phyloP scores from a whole-genome alignment of 1,284 basidiomycete genomes.

The Irpex lacteus region DNA sequence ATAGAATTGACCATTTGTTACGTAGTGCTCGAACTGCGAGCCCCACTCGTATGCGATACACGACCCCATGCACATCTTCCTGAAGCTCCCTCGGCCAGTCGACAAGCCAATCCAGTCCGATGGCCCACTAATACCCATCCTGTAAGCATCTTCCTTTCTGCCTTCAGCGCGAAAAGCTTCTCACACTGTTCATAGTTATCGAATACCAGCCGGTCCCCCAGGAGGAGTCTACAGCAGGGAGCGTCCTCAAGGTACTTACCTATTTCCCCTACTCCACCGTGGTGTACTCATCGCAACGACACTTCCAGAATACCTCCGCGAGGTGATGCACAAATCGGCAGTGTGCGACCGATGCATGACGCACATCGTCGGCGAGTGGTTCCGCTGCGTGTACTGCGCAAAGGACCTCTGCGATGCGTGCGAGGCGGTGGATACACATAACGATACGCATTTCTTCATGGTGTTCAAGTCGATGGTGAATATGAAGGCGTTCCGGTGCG shows the following conservation, averaged over 20 bases:
- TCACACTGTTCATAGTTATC: slow-evolving; percentile 46
- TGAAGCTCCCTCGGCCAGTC: slow-evolving; percentile 80
- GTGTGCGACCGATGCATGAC: slow-evolving; percentile 77
- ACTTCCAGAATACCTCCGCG: slow-evolving; percentile 61
- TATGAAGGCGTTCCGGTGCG: background rate
- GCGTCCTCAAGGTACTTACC: slow-evolving; percentile 58
- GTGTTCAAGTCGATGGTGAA: slow-evolving; percentile 78
- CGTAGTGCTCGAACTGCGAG: slow-evolving; percentile 79
- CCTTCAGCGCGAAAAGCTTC: background rate
- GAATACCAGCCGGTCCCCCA: slow-evolving; percentile 59
- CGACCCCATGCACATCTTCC: slow-evolving; percentile 81
- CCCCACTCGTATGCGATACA: slow-evolving; percentile 73
- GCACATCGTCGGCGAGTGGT: slow-evolving; percentile 79
- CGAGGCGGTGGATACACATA: slow-evolving; percentile 75
- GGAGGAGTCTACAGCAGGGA: slow-evolving; percentile 36
- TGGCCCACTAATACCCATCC: slow-evolving; percentile 61
- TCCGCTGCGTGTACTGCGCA: slow-evolving; percentile 83
- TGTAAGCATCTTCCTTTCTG: slow-evolving; percentile 42
- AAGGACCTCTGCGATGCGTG: slow-evolving; percentile 81
- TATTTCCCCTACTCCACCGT: background rate
- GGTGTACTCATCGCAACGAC: background rate
- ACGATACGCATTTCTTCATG: slow-evolving; percentile 78
- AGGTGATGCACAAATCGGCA: slow-evolving; percentile 63
- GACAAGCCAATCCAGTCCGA: slow-evolving; percentile 63
- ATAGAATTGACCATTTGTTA: slow-evolving; percentile 47